Evolutionary conservation across 371 early-diverging fungal genomes (phyloP), one percentile per base, ranked within the genome.

Genomic region (Mortierella polycephala): DNA sequence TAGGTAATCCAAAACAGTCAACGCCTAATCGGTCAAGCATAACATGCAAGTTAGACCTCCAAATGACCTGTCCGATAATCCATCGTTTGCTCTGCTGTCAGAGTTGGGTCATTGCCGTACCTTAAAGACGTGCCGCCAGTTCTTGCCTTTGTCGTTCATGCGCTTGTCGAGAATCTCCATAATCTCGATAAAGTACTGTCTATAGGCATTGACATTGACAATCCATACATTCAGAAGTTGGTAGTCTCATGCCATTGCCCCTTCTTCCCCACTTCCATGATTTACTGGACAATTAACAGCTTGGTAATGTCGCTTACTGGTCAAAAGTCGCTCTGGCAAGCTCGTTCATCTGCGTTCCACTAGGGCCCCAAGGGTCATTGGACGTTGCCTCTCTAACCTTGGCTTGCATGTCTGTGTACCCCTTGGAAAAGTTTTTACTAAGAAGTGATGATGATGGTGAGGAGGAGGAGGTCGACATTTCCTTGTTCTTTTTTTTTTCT

Each of bases 41-140:
- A 30, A 30, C 30, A 30, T 30, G 30, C 30, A 30, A 30, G 30
- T 30, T 30, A 30, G 30, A 30, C 30, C 30, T 30, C 30, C 4
- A 30, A 30, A 30, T 30, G 4, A 30, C 30, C 4, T 4, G 30
- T 30, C 30, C 1, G 30, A 30, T 30, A 30, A 41, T 59, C 4
- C 67, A 55, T 62, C 49, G 63, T 58, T 63, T 58, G 63, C 62
- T 30, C 30, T 30, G 30, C 30, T 60, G n/a, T 68, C 46, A 60
- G 59, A 60, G 45, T 39, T 64, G 54, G 53, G 30, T 46, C 13
- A n/a, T 41, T 47, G 52, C 56, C 71, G 72, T 84, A 92, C 96
- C 89, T 98, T 99, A 83, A 93, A 97, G 18, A 99, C 98, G 82
- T 99, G 99, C 54, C 98, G 87, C 99, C 99, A 99, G 86, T 97